Evolutionary conservation across 768 basidiomycete species (phyloP), one percentile per base, ranked within the genome.

Genomic region (Cystobasidium ongulense): DNA sequence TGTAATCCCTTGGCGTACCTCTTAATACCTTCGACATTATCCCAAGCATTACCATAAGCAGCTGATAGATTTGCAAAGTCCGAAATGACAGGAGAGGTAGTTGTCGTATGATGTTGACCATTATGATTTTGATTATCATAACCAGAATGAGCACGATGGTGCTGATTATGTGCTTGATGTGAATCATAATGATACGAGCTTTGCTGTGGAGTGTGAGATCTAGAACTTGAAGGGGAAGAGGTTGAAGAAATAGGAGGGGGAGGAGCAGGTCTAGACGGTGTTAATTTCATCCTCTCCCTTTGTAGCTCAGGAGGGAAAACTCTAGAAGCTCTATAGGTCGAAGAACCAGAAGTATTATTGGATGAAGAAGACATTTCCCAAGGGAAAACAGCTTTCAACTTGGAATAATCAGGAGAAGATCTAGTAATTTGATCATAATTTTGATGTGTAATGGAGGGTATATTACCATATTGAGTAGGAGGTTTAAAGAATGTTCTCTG

Each of bases 321-420:
- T 59, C 57, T 59, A 11, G 57, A 29, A 59, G 57, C 23, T 59
- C 33, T 59, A 35, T 59, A 29, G 17, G 25, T 25, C 1, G 39
- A 31, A 39, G 61, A 25, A 50, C 31, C 74, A 35, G n/a, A 36
- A 57, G 35, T 54, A 64, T 53, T 31, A 66, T 41, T 27, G 13
- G 57, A 29, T 15, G 57, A 29, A 29, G 57, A 27, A 29, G 57
- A 27, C 21, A 27, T 17, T 80, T 99, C 95, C 95, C 95, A 99
- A n/a, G 95, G 93, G 81, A 99, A 98, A 38, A 96, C 84, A 38
- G 85, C 83, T 74, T 88, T 88, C 25, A 94, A 86, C 78, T 90
- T 90, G 29, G 81, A 82, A 31, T 83, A 85, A 79, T 93, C 90
- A 1, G 92, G 91, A 76, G 84, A 85, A 5, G 85, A 85, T 10